Base-by-base conservation (phyloP, 441 rosid genomes). In the Pelargonium australe region DNA sequence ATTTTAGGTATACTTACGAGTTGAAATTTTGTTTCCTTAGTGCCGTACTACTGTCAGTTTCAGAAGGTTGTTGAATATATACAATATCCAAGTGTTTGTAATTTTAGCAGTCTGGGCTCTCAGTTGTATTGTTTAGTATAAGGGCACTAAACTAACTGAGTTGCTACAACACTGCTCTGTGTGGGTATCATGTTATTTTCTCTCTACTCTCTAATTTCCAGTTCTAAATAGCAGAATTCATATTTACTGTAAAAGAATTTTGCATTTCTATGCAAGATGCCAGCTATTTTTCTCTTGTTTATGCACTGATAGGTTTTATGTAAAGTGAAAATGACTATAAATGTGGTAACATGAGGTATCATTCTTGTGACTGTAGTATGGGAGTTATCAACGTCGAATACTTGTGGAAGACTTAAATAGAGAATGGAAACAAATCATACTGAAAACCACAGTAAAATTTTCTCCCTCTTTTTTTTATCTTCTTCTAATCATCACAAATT, bases 391-490 rank as follows among this genome's bases (percentile, higher is more conserved):
- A 74, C 91, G 85, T 28, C 85, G 68, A 60, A 49, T 80, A 47
- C 85, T 85, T 70, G 88, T 82, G n/a, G 96, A 91, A 80, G 99
- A 95, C 83, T 82, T 95, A 70, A 86, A 93, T 68, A 88, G 76
- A 75, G 91, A 84, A 74, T 95, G 99, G 97, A 84, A 80, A 77
- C 90, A 81, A 78, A 76, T 83, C 72, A 63, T 85, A 68, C 78
- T 88, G 70, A 83, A 78, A 63, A 83, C 86, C 61, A 81, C 85
- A 78, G 99, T 94, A 82, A 37, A 72, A 31, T 40, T 51, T 68
- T 60, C 34, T 64, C 14, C 70, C 44, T 63, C 19, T 72, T 23
- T 5, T 41, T 28, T 71, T 55, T 60, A n/a, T n/a, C n/a, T 53
- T 12, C 57, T 49, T 53, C 40, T 66, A 44, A 51, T 68, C 47